These are phyloP conservation scores for Pseudoperonospora humuli DNA, from an alignment of 352 stramenopile genomes.

Conservation along the genomic window DNA sequence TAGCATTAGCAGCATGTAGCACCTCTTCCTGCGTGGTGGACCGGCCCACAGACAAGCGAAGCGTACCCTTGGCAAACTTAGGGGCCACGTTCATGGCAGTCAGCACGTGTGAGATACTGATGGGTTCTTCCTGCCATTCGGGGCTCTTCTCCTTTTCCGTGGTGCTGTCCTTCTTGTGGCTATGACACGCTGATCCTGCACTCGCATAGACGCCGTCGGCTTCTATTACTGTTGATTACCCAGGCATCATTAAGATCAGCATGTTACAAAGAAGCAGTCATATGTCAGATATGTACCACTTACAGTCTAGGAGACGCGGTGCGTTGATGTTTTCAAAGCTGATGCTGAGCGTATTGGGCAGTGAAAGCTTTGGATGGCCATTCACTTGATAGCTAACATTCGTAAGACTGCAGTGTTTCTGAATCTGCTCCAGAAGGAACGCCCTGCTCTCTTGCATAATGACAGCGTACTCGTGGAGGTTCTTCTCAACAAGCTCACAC, in stretches of 20 bases:
- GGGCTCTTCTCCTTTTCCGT: conserved; percentile 7
- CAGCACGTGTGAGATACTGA: conserved; percentile 87
- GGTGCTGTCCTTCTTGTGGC: conserved; percentile 33
- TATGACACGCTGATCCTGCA: conserved; percentile 92
- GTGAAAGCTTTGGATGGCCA: conserved; percentile 63
- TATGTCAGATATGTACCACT: conserved; percentile 6
- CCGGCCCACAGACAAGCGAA: conserved; percentile 91
- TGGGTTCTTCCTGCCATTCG: conserved; percentile 23
- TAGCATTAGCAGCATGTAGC: conserved; percentile 71
- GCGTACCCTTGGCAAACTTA: conserved; percentile 87
- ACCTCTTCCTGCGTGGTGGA: conserved; percentile 87
- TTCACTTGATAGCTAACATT: conserved; percentile 74
- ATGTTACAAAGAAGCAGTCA: not conserved
- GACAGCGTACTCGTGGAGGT: conserved; percentile 61
- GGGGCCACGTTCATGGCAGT: conserved; percentile 87
- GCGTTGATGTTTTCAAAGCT: conserved; percentile 86
- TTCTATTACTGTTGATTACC: conserved; percentile 50
- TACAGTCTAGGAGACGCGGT: conserved; percentile 73
- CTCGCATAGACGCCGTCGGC: conserved; percentile 81
- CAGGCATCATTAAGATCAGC: not conserved
- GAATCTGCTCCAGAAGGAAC: conserved; percentile 43
- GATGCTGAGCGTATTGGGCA: conserved; percentile 97
- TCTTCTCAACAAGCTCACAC: conserved; percentile 51
- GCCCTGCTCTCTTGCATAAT: conserved; percentile 61
- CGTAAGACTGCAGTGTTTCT: conserved; percentile 33